These are phyloP conservation scores for Vachellia pachyceras DNA, from an alignment of 306 rosid genomes.

Conservation along the genomic window DNA sequence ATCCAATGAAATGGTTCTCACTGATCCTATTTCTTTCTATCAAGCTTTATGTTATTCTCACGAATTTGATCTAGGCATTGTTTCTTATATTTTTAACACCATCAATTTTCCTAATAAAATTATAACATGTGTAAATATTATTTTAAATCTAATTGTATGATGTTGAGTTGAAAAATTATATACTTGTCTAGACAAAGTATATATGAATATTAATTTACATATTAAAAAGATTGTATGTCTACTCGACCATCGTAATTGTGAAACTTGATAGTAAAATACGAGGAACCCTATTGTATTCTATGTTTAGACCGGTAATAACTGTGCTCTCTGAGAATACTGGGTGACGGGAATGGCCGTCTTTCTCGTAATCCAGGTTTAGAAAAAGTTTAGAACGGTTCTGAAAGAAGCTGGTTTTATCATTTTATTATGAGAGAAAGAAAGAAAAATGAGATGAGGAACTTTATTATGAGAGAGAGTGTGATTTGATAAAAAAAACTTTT, in stretches of 20 bases:
- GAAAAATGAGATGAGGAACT: too few relatives aligned
- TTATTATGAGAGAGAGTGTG: too few relatives aligned
- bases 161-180: background rate
- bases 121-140: background rate
- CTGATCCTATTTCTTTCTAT: constrained; percentile 35
- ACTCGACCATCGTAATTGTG: background rate
- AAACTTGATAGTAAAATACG: background rate
- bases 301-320: background rate
- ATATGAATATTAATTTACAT: background rate
- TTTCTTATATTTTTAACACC: background rate
- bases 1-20: constrained; percentile 84
- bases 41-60: background rate
- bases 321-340: background rate
- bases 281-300: background rate
- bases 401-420: background rate
- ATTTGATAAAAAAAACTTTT: too few relatives aligned
- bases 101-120: background rate
- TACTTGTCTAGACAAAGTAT: background rate
- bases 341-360: background rate
- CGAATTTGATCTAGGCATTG: background rate
- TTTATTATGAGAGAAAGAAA: too few relatives aligned
- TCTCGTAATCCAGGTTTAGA: background rate
- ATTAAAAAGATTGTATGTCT: background rate
- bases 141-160: background rate
- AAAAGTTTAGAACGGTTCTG: background rate